Evolutionary conservation across 495 filamentous ascomycete genomes (phyloP), one percentile per base, ranked within the genome.

Genomic region (Thermochaetoides thermophila): DNA sequence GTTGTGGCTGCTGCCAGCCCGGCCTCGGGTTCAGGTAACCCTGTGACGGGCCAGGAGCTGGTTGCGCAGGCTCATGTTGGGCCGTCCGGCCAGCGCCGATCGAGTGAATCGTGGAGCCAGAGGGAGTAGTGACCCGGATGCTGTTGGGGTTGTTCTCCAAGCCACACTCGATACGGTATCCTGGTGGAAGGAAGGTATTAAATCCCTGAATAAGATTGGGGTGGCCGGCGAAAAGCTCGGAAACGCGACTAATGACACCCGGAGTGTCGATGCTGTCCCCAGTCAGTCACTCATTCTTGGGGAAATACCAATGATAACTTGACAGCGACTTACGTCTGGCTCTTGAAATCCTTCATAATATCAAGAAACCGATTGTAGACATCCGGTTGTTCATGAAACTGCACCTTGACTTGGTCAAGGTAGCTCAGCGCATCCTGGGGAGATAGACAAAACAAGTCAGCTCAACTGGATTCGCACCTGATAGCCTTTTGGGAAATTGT

Each of bases 341-440:
- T 93, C 61, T 99, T 99, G 61, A 99, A 99, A 41, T 99, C 91
- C 55, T 99, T 99, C 91, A 99, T 99, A 31, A 99, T 99, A 43
- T 99, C 89, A 32, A 99, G 59, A 47, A 99, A 99, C 14, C 79
- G 73, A 52, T 99, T 99, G 49, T 99, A 99, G 2, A 99, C 89
- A 53, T 99, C 91, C 7, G 89, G 87, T 44, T 92, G 84, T 35
- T 95, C 85, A 33, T 83, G 78, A 46, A 99, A 99, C 43, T 93
- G 85, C 29, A 95, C 87, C 58, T 99, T 99, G 38, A 99, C 89
- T 52, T 96, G 91, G 53, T 99, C 89, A 22, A 99, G 69, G 53
- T 99, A 99, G 54, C 84, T 94, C 10, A 99, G 68, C 12, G 89
- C 89, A 64, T 97, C 89, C 84, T 91, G 50, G n/a, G 13, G 31